Conservation (phyloP, 1,284 basidiomycete genomes). For the Macrocystidia cucumis region DNA sequence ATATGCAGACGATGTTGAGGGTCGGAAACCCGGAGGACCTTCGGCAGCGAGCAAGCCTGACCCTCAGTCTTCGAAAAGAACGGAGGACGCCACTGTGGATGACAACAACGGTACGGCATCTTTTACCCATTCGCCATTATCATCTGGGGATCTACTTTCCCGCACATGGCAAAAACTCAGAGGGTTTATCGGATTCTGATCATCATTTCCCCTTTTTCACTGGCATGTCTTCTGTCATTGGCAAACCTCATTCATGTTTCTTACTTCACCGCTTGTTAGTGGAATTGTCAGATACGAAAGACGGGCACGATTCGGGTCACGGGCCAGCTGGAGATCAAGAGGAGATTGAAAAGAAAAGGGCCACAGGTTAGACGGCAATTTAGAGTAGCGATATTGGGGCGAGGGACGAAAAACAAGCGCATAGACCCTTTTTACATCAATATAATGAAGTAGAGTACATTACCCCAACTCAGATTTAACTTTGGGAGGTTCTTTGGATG, state of each 20-base stretch:
- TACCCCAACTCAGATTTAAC: constrained; percentile 9
- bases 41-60: constrained; percentile 13
- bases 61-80: constrained; percentile 14
- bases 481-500: constrained; percentile 1
- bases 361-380: constrained; percentile 26
- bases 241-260: constrained; percentile 21
- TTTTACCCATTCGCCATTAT: constrained; percentile 48
- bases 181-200: constrained; percentile 64
- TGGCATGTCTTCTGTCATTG: constrained; percentile 33
- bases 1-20: constrained; percentile 92
- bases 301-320: constrained; percentile 15
- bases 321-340: constrained; percentile 33
- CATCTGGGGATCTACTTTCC: constrained; percentile 59
- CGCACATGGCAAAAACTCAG: constrained; percentile 59
- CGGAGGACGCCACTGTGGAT: constrained; percentile 22
- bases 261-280: constrained; percentile 13
- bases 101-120: constrained; percentile 69
- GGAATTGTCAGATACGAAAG: constrained; percentile 12
- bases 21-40: constrained; percentile 29
- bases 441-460: constrained; percentile 7
- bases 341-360: constrained; percentile 28
- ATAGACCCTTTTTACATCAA: constrained; percentile 8
- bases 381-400: constrained; percentile 9
- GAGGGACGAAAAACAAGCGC: constrained; percentile 2
- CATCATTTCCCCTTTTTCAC: constrained; percentile 26